These are phyloP conservation scores for Fusarium devonianum DNA, from an alignment of 2,329 filamentous ascomycete species.

Conservation along the genomic window DNA sequence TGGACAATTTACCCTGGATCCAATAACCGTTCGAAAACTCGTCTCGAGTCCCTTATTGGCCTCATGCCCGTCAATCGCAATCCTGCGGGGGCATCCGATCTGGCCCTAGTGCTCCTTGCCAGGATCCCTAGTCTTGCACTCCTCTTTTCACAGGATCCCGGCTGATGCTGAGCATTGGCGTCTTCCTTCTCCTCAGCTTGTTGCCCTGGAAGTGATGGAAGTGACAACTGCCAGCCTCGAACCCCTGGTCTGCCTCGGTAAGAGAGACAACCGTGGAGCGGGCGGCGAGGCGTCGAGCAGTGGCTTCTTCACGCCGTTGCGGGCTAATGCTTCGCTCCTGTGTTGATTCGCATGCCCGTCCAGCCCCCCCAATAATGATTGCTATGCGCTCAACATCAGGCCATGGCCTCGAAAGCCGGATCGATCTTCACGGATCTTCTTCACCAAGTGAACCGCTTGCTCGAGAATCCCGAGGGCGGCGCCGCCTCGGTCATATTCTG, in stretches of 20 bases:
- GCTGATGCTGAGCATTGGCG: conserved; percentile 14
- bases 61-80: conserved; percentile 41
- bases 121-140: conserved; percentile 20
- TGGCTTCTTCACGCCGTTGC: conserved; percentile 31
- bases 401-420: conserved; percentile 24
- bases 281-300: conserved; percentile 12
- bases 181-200: conserved; percentile 11
- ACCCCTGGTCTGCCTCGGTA: conserved; percentile 20
- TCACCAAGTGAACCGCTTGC: conserved; percentile 40
- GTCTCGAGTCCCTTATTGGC: conserved; percentile 39
- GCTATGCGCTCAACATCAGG: conserved; percentile 36
- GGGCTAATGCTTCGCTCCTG: conserved; percentile 41
- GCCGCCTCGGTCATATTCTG: conserved; percentile 23
- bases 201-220: conserved; percentile 23
- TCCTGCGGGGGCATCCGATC: conserved; percentile 37
- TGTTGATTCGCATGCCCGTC: conserved; percentile 36
- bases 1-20: conserved; percentile 37
- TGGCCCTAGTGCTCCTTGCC: conserved; percentile 16
- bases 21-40: conserved; percentile 37
- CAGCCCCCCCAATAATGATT: conserved; percentile 30
- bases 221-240: conserved; percentile 22
- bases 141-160: conserved; percentile 15
- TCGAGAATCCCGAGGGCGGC: conserved; percentile 20
- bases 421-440: conserved; percentile 30
- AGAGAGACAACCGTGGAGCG: conserved; percentile 31